Base-by-base conservation (phyloP, 495 filamentous ascomycete species). In the Glutinoglossum americanum region DNA sequence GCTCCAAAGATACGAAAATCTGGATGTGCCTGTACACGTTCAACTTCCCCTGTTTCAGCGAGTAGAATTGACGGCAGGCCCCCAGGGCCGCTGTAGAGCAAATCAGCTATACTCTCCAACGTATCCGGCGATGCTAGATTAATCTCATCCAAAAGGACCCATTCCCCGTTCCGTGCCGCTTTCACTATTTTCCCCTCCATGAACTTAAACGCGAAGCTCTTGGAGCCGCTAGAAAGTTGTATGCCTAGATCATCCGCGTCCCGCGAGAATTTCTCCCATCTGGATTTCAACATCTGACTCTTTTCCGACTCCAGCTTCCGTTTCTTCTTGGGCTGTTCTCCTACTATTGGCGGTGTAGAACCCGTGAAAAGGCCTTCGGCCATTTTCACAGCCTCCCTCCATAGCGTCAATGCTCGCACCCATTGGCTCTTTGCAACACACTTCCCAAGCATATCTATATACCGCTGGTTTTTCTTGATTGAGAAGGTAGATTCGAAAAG, bases 131-230 rank as follows among this genome's bases (percentile, higher is more conserved):
- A 85, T 4, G 93, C 92, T 51, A 99, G 73, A 64, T 99, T 99
- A 63, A 99, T 93, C 68, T 99, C 93, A 66, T 99, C 93, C 17
- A 95, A 73, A n/a, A 99, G 73, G 17, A 99, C 85, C 93, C 93
- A 99, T 65, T 95, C 88, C 5, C 93, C 93, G 67, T 94, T 95
- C 53, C 89, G 75, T 25, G 85, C 80, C 5, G 93, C 93, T 69
- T 86, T 85, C 35, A 97, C 84, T 63, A 99, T 84, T 62, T 85
- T 94, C 57, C 93, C 88, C 68, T 99, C 90, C 1, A 96, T 80
- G 63, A 99, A 99, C 19, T 85, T 81, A 66, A 99, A 97, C 0
- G 89, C 89, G 67, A 96, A 94, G 53, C 82, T 82, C 33, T 85
- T 82, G 30, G 82, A 78, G 1, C 87, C 82, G 57, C 81, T 80